phyloP scores from a whole-genome alignment of 164 flowering plant genomes.

The Vitis riparia region DNA sequence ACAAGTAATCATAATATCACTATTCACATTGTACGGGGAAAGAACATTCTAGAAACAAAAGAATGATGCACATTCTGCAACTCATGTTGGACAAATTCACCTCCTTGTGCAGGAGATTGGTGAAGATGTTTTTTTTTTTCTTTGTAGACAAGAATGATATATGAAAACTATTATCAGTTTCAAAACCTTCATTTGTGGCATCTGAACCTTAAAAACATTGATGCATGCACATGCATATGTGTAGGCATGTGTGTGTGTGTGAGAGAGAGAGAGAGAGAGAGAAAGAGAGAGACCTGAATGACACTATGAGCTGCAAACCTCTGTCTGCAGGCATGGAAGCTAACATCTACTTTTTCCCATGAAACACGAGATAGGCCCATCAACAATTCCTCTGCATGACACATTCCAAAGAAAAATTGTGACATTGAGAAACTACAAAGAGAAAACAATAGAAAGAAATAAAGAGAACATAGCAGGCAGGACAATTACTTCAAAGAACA shows the following conservation, averaged over 20 bases:
- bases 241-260: neutral
- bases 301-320: constrained; percentile 90
- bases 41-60: too few relatives aligned
- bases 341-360: constrained; percentile 97
- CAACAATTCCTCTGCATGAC: constrained; percentile 65
- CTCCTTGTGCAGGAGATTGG: too few relatives aligned
- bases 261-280: neutral
- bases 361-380: constrained; percentile 73
- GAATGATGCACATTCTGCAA: too few relatives aligned
- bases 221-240: too few relatives aligned
- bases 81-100: too few relatives aligned
- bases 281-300: constrained; percentile 70
- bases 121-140: too few relatives aligned
- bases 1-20: too few relatives aligned
- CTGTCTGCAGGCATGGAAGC: constrained; percentile 75
- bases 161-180: too few relatives aligned
- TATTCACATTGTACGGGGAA: too few relatives aligned
- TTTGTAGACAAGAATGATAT: too few relatives aligned
- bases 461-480: neutral
- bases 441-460: neutral
- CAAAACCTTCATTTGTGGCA: too few relatives aligned
- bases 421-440: neutral
- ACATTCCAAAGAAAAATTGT: constrained; percentile 8
- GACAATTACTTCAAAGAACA: neutral
- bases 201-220: too few relatives aligned